Conservation (phyloP, 2,329 filamentous ascomycete species). For the Nemania bipapillata region DNA sequence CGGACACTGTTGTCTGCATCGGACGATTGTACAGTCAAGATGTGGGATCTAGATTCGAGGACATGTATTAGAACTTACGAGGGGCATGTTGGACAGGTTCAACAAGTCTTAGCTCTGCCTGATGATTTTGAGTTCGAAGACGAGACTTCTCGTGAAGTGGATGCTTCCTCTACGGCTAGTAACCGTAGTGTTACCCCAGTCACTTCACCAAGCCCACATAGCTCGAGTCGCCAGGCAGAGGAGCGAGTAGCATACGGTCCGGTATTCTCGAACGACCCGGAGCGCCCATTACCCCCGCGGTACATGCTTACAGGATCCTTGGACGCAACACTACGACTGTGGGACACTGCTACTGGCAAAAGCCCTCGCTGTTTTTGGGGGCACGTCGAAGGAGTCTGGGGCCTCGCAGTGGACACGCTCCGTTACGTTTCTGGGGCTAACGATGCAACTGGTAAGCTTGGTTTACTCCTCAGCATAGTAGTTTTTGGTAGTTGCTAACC, state of each 20-base stretch:
- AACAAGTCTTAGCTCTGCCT: slow-evolving; percentile 86
- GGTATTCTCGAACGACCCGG: slow-evolving; percentile 68
- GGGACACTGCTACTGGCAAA: slow-evolving; percentile 84
- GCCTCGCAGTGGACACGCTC: slow-evolving; percentile 86
- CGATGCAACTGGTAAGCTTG: slow-evolving; percentile 72
- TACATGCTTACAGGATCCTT: slow-evolving; percentile 95
- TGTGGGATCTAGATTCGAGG: slow-evolving; percentile 92
- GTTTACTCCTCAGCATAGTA: background rate
- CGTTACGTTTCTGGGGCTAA: slow-evolving; percentile 89
- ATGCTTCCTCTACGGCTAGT: slow-evolving; percentile 64
- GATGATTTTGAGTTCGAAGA: slow-evolving; percentile 91
- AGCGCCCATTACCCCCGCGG: slow-evolving; percentile 78
- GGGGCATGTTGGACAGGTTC: slow-evolving; percentile 93
- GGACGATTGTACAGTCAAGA: slow-evolving; percentile 88
- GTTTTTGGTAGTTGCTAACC: slow-evolving; percentile 18
- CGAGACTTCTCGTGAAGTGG: slow-evolving; percentile 64
- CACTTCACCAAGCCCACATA: slow-evolving; percentile 41
- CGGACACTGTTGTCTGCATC: slow-evolving; percentile 92
- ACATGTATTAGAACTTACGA: slow-evolving; percentile 80
- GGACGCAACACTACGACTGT: slow-evolving; percentile 90
- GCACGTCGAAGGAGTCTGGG: slow-evolving; percentile 96
- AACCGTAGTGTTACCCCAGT: slow-evolving; percentile 58
- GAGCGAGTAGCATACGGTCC: slow-evolving; percentile 67
- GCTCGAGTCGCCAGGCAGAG: slow-evolving; percentile 52
- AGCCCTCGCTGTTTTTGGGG: slow-evolving; percentile 95